These are phyloP conservation scores for Prunus mume DNA, from an alignment of 306 rosid genomes.

Conservation along the genomic window DNA sequence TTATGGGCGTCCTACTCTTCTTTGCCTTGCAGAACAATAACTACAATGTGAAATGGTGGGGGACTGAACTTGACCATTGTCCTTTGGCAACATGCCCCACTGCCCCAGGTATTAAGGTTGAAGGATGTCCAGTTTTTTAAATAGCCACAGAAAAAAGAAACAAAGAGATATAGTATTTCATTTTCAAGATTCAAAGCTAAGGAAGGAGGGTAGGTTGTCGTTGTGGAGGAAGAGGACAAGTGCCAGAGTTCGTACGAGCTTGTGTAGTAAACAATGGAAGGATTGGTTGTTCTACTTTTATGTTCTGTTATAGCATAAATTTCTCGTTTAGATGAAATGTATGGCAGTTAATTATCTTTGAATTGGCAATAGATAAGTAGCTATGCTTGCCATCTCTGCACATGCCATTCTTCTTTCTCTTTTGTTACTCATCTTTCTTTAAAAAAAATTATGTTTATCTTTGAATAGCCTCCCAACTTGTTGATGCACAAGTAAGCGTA, in stretches of 20 bases:
- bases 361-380: not conserved
- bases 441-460: too few species aligned
- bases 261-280: not conserved
- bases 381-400: not conserved
- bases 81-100: constrained; percentile 92
- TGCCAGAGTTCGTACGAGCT: not conserved
- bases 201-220: not conserved
- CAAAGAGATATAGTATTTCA: not conserved
- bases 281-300: not conserved
- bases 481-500: too few species aligned
- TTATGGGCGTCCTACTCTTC: constrained; percentile 90
- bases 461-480: too few species aligned
- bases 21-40: constrained; percentile 74
- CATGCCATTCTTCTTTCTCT: not conserved
- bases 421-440: too few species aligned
- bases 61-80: constrained; percentile 73
- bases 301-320: not conserved
- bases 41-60: constrained; percentile 80
- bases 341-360: not conserved
- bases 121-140: constrained; percentile 76
- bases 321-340: not conserved
- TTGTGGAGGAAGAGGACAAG: constrained; percentile 1
- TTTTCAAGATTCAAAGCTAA: not conserved
- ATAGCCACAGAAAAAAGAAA: not conserved
- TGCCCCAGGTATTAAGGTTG: constrained; percentile 70